phyloP scores from a whole-genome alignment of 495 filamentous ascomycete species.

The Lineolata rhizophorae region DNA sequence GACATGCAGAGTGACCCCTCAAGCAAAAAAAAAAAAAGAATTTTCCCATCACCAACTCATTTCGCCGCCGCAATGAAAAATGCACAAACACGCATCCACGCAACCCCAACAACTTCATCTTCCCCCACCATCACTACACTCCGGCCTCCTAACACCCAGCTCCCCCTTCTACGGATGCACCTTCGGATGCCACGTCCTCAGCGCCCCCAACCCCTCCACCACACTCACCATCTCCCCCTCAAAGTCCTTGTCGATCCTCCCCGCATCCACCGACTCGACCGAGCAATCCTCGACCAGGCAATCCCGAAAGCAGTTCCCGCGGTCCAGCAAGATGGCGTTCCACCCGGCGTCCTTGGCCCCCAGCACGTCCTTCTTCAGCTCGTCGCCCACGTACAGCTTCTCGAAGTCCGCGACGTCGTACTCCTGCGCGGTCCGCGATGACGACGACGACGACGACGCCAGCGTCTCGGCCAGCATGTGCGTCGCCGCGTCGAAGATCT shows the following conservation, averaged over 20 bases:
- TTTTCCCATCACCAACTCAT: no score
- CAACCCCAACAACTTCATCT: no score
- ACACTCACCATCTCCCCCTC: background rate
- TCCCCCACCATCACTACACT: no score
- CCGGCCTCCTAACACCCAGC: slow-evolving; percentile 2
- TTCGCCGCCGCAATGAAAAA: no score
- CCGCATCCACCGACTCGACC: no score
- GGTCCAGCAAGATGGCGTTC: slow-evolving; percentile 30
- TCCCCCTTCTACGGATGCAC: slow-evolving; percentile 4
- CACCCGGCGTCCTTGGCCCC: slow-evolving; percentile 42
- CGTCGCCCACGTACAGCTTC: slow-evolving; percentile 47
- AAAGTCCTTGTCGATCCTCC: no score
- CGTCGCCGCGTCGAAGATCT: slow-evolving; percentile 42
- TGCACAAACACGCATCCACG: no score
- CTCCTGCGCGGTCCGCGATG: no score
- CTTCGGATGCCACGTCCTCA: slow-evolving; percentile 1
- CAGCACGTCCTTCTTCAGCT: slow-evolving; percentile 35
- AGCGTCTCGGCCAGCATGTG: slow-evolving; percentile 10
- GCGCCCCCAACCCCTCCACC: background rate
- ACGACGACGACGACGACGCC: background rate
- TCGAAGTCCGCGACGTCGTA: slow-evolving; percentile 16
- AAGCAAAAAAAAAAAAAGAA: no score
- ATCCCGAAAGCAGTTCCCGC: slow-evolving; percentile 8
- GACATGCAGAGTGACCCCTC: no score
- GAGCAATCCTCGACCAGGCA: background rate